Conservation (phyloP, 495 filamentous ascomycete genomes). For the Lasiosphaeria miniovina region DNA sequence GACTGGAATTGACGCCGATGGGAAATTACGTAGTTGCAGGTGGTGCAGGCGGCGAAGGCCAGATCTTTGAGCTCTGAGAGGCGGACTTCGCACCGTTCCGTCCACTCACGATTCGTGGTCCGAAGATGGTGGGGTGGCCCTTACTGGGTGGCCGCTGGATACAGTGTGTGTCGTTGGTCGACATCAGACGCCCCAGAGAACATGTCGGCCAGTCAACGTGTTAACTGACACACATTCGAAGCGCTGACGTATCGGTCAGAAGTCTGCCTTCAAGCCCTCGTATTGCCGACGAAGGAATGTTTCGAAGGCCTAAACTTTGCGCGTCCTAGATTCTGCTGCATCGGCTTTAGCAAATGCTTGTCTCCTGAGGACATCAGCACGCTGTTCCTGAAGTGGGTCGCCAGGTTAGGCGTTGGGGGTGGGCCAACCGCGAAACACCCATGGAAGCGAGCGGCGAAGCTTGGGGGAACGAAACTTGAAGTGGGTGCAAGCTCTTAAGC, state of each 20-base stretch:
- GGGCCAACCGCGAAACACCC: too few relatives aligned
- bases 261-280: neutral
- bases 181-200: neutral
- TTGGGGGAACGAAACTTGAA: too few relatives aligned
- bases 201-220: neutral
- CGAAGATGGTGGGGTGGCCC: neutral
- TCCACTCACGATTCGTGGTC: neutral
- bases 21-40: neutral
- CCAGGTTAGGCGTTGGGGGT: too few relatives aligned
- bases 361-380: too few relatives aligned
- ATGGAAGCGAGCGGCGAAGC: too few relatives aligned
- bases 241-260: neutral
- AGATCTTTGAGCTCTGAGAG: neutral
- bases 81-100: neutral
- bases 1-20: neutral
- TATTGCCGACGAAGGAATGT: too few relatives aligned
- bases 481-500: too few relatives aligned
- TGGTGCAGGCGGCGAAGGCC: too few relatives aligned
- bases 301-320: too few relatives aligned
- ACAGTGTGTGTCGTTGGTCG: neutral
- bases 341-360: too few relatives aligned
- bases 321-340: too few relatives aligned
- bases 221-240: neutral
- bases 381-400: too few relatives aligned
- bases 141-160: neutral